Percentiles rank a stretch among this genome's conserved stretches.
phyloP scores from a whole-genome alignment of 2,329 filamentous ascomycete species.

The Metarhizium album region DNA sequence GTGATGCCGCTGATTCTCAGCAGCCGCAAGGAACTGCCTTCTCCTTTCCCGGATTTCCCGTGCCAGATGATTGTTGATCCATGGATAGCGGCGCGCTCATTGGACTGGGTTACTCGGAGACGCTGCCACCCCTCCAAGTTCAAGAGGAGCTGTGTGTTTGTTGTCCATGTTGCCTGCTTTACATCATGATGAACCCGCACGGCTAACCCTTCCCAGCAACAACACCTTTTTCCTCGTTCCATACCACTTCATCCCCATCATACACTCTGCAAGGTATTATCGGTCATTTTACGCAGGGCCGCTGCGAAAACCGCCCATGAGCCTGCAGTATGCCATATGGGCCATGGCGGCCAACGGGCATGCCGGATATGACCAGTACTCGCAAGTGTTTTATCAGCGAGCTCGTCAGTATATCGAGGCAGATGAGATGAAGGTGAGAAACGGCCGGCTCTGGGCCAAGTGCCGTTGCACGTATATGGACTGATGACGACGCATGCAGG shows the following conservation, averaged over 20 bases:
- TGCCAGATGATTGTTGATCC: slow-evolving; percentile 6
- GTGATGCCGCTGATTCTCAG: slow-evolving; percentile 6
- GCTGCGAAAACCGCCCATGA: slow-evolving; percentile 69
- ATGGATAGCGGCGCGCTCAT: slow-evolving; percentile 42
- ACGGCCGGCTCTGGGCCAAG: neutral
- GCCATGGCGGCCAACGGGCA: slow-evolving; percentile 61
- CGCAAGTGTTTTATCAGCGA: slow-evolving; percentile 71
- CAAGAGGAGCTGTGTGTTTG: slow-evolving; percentile 69
- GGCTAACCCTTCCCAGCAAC: slow-evolving; percentile 38
- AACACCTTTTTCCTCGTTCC: slow-evolving; percentile 65
- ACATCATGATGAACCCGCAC: neutral
- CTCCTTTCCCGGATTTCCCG: slow-evolving; percentile 10
- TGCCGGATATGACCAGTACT: slow-evolving; percentile 60
- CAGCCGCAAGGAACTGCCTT: slow-evolving; percentile 5
- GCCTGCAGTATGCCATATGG: slow-evolving; percentile 81
- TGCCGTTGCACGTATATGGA: neutral
- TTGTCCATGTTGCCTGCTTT: slow-evolving; percentile 3
- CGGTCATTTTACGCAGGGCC: slow-evolving; percentile 62
- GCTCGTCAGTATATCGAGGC: slow-evolving; percentile 72
- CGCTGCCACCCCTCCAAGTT: slow-evolving; percentile 65
- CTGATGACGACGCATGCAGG: slow-evolving; percentile 24
- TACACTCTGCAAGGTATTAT: slow-evolving; percentile 67
- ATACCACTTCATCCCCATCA: slow-evolving; percentile 61
- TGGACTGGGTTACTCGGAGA: slow-evolving; percentile 69
- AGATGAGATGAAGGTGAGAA: slow-evolving; percentile 65